Evolutionary conservation across 768 basidiomycete genomes (phyloP).

Genomic region (Grammothele lineata): DNA sequence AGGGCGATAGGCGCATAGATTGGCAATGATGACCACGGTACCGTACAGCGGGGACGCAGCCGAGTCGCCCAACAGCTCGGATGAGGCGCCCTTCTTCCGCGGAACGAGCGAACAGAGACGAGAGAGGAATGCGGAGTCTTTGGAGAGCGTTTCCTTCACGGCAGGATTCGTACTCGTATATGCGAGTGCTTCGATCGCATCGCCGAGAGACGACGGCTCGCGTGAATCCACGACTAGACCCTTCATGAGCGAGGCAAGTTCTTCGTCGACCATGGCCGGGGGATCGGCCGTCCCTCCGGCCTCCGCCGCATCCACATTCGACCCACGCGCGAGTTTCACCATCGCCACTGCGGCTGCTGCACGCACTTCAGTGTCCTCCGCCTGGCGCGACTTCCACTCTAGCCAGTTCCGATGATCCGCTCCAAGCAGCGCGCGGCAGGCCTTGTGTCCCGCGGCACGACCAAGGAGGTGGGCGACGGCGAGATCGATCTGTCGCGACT

Average conservation of each 20-base stretch:
- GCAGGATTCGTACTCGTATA: slow-evolving; percentile 65
- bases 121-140: slow-evolving; percentile 49
- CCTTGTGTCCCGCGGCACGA: slow-evolving; percentile 72
- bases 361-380: slow-evolving; percentile 42
- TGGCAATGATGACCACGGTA: slow-evolving; percentile 66
- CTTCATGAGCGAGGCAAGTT: slow-evolving; percentile 53
- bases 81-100: slow-evolving; percentile 34
- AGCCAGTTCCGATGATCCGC: slow-evolving; percentile 65
- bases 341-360: slow-evolving; percentile 70
- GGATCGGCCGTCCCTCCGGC: slow-evolving; percentile 16
- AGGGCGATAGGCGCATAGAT: slow-evolving; percentile 69
- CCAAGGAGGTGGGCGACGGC: slow-evolving; percentile 71
- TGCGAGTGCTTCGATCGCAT: slow-evolving; percentile 83
- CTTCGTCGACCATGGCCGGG: slow-evolving; percentile 33
- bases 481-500: slow-evolving; percentile 43
- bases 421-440: slow-evolving; percentile 59
- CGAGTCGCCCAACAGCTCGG: slow-evolving; percentile 21
- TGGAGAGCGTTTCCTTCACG: slow-evolving; percentile 60
- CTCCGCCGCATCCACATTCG: slow-evolving; percentile 41
- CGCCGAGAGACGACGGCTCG: slow-evolving; percentile 42
- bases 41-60: slow-evolving; percentile 70
- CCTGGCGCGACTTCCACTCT: slow-evolving; percentile 47
- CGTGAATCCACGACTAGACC: slow-evolving; percentile 42
- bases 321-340: slow-evolving; percentile 69
- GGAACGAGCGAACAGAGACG: slow-evolving; percentile 55